Base-by-base conservation (phyloP, 1,284 basidiomycete species). In the Athelia sp. region DNA sequence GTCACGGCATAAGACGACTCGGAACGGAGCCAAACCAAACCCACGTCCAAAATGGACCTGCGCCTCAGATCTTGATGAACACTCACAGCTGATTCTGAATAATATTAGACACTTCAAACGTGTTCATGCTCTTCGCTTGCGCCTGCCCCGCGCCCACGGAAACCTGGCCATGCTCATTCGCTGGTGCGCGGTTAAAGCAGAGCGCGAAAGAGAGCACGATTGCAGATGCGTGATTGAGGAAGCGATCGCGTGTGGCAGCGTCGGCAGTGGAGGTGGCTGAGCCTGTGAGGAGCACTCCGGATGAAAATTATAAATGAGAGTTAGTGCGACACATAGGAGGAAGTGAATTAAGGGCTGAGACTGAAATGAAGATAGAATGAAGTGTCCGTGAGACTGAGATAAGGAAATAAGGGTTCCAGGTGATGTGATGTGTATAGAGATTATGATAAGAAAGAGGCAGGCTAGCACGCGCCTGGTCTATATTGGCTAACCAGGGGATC, bases 271-370 rank as follows among this genome's bases (percentile, higher is more conserved):
- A 74, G 55, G 93, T 71, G 8, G 77, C 72, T 48, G 76, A 77
- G 43, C 91, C 91, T 17, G 84, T 74, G 44, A 93, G 71, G 13
- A 93, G 73, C 70, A 93, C 75, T 60, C 92, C 90, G 14, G 86
- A 79, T 38, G 90, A 90, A 24, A 84, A 70, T 85, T 90, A 13
- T n/a, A n/a, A n/a, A n/a, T n/a, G n/a, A n/a, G n/a, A n/a, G n/a
- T n/a, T n/a, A n/a, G n/a, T n/a, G n/a, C n/a, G n/a, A n/a, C n/a
- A n/a, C n/a, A n/a, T n/a, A 13, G 13, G n/a, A 29, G 26, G 26
- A 29, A 29, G 26, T 4, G 26, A 13, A 29, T 6, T 4, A 13
- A 13, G 4, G 26, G 4, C 13, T 6, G 26, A 6, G 26, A 29
- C 26, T 13, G 26, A 29, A 6, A 29, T 13, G 26, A 4, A n/a